Evolutionary conservation across 2,329 filamentous ascomycete genomes (phyloP).

Genomic region (Beauveria sp.): DNA sequence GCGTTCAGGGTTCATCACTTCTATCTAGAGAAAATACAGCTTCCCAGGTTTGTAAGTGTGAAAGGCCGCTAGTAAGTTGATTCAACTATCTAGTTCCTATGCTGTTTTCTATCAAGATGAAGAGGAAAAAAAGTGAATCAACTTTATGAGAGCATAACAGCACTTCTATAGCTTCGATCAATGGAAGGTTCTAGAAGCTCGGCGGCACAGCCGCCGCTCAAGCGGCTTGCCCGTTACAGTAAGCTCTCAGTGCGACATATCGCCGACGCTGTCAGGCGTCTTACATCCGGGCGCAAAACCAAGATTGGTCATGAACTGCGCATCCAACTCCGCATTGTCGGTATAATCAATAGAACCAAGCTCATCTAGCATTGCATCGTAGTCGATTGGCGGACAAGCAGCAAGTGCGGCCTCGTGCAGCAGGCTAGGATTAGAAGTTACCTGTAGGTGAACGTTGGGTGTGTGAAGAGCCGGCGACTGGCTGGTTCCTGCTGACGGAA

Average conservation of each 20-base stretch:
- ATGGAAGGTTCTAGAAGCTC: no score
- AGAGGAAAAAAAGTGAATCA: no score
- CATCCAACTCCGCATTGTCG: conserved; percentile 44
- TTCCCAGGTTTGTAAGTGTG: no score
- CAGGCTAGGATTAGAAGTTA: conserved; percentile 14
- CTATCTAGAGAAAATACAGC: neutral
- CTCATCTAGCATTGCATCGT: conserved; percentile 45
- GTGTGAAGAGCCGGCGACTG: neutral
- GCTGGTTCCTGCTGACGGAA: neutral
- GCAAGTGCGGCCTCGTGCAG: conserved; percentile 12
- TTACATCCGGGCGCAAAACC: conserved; percentile 57
- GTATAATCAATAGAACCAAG: conserved; percentile 42
- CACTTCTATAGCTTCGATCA: no score
- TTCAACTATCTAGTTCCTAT: no score
- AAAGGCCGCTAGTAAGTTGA: no score
- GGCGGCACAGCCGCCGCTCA: no score
- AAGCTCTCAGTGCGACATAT: conserved; percentile 19
- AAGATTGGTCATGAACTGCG: conserved; percentile 60
- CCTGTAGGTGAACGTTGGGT: neutral
- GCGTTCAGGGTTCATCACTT: neutral
- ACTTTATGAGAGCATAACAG: no score
- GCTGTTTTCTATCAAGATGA: no score
- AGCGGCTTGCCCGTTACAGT: no score
- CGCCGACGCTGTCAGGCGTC: conserved; percentile 36
- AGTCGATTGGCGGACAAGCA: conserved; percentile 30